Percentiles rank a stretch among this genome's conserved stretches.
Conservation (phyloP, 768 basidiomycete genomes). For the Galerina sulciceps region DNA sequence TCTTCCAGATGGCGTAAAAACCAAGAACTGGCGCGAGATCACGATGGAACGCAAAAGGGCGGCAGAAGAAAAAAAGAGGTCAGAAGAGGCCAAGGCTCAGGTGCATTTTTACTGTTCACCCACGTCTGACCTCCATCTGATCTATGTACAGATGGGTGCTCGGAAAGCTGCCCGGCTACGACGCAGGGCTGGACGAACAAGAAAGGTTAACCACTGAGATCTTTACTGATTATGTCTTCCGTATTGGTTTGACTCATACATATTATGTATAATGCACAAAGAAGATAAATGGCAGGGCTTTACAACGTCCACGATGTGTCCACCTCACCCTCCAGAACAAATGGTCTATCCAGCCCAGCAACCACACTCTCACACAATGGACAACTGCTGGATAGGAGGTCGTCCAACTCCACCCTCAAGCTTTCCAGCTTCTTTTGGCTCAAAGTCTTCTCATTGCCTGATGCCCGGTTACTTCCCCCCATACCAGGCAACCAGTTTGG, state of each 20-base stretch:
- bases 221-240: slow-evolving; percentile 5
- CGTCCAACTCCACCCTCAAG: slow-evolving; percentile 84
- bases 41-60: slow-evolving; percentile 73
- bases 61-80: slow-evolving; percentile 70
- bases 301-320: slow-evolving; percentile 81
- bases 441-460: slow-evolving; percentile 48
- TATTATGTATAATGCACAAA: slow-evolving; percentile 16
- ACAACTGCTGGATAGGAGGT: slow-evolving; percentile 86
- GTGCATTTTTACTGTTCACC: slow-evolving; percentile 32
- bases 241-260: slow-evolving; percentile 12
- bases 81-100: slow-evolving; percentile 70
- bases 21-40: slow-evolving; percentile 69
- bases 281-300: slow-evolving; percentile 12
- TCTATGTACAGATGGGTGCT: slow-evolving; percentile 70
- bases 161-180: slow-evolving; percentile 75
- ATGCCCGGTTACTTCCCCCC: slow-evolving; percentile 53
- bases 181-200: slow-evolving; percentile 74
- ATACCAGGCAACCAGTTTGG: slow-evolving; percentile 79
- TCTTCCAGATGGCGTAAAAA: slow-evolving; percentile 65
- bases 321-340: slow-evolving; percentile 77
- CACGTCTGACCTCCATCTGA: slow-evolving; percentile 3
- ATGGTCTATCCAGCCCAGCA: slow-evolving; percentile 84
- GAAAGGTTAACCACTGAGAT: slow-evolving; percentile 79
- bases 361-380: slow-evolving; percentile 93
- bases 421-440: slow-evolving; percentile 69